Evolutionary conservation across 345 rosid genomes (phyloP).

Genomic region (Salix arbutifolia): DNA sequence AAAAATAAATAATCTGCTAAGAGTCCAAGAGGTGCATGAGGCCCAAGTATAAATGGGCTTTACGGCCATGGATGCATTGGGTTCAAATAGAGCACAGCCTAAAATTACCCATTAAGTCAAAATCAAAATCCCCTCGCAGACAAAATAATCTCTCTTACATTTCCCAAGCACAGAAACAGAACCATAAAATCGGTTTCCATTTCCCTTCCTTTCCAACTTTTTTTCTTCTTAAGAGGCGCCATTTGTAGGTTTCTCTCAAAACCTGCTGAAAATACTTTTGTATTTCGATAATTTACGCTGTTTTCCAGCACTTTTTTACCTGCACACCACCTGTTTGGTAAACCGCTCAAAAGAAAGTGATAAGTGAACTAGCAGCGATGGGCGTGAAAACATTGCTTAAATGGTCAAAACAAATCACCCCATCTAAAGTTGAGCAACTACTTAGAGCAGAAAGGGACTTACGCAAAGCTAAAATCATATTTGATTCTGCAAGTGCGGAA

Average conservation of each 20-base stretch:
- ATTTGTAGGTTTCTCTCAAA: not conserved
- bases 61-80: not conserved
- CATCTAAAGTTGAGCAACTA: slow-evolving; percentile 41
- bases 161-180: not conserved
- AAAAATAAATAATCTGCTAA: not conserved
- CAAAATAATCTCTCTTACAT: not conserved
- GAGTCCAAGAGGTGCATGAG: not conserved
- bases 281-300: rapidly evolving
- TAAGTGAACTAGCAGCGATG: not conserved
- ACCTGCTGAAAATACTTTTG: not conserved
- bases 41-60: not conserved
- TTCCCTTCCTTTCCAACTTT: not conserved
- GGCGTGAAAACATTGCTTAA: slow-evolving; percentile 2
- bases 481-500: slow-evolving; percentile 73
- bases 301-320: not conserved
- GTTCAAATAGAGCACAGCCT: not conserved
- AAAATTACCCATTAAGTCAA: not conserved
- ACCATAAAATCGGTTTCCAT: not conserved
- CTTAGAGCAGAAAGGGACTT: slow-evolving; percentile 58
- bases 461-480: slow-evolving; percentile 50
- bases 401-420: slow-evolving; percentile 14
- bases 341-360: not conserved
- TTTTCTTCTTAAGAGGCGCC: not conserved
- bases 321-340: not conserved
- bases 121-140: not conserved